Evolutionary conservation across 75 land plant species (phyloP), one percentile per base, ranked within the genome.

Genomic region (Picea sitchensis): DNA sequence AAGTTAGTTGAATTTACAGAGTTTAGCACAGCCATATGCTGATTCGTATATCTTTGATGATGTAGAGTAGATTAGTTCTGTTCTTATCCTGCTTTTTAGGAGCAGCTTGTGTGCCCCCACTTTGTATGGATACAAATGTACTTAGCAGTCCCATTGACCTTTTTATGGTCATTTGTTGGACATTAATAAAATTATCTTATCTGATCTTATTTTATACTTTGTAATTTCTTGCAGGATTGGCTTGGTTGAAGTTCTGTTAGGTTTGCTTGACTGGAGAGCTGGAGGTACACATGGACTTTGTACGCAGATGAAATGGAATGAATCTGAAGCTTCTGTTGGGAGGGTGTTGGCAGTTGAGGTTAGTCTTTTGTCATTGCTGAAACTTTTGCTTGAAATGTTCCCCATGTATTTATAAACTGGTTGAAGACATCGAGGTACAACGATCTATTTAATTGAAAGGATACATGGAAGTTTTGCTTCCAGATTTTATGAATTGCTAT

Each of bases 291-390:
- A 92, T 84, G 99, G 98, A 20, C 90, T 97, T 36, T 89, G 98
- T 81, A 76, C 91, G 14, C 94, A 98, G 74, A 98, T 95, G 98
- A 98, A 98, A 76, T 98, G 99, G 99, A 98, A 93, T 79, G 99
- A 98, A 79, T 95, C 98, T 38, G 99, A 98, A 85, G 99, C 99
- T 68, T 93, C 98, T 38, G 89, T 98, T 79, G 98, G 99, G 36
- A 80, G 94, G 64, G 99, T 98, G 54, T 87, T 98, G 51, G 99
- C 99, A 14, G 91, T 98, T 69, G 98, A 98, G 98, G 99, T 98
- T 14, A 32, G 83, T 74, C 15, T 26, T 81, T 51, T 51, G 56
- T 17, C 65, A 18, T 51, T 20, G 67, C 77, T 58, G 76, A 47
- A 75, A 63, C 8, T 3, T 34, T 26, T 76, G 36, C 64, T 61